phyloP scores from a whole-genome alignment of 306 rosid species.

The Sechiopsis laciniata region DNA sequence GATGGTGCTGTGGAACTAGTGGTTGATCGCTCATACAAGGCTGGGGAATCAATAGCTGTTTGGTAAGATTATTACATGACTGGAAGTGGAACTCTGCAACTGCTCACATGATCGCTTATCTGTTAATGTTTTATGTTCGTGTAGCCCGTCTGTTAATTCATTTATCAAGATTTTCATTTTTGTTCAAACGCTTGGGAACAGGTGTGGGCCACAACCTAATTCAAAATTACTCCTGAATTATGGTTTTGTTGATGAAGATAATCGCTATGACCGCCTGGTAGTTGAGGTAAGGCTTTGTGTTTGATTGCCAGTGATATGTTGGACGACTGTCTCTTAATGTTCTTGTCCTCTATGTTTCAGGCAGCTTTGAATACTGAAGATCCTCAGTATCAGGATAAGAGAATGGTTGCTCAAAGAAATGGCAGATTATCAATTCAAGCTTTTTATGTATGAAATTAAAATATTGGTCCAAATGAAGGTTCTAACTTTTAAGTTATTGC shows the following conservation, averaged over 20 bases:
- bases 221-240: constrained; percentile 79
- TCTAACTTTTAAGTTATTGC: background rate
- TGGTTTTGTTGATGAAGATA: constrained; percentile 88
- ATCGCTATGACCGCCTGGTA: constrained; percentile 60
- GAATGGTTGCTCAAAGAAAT: constrained; percentile 92
- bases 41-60: constrained; percentile 81
- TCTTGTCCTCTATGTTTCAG: constrained; percentile 34
- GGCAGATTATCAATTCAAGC: constrained; percentile 72
- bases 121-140: background rate
- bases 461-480: constrained; percentile 23
- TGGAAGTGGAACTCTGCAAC: constrained; percentile 20
- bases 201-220: constrained; percentile 99
- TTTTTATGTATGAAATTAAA: constrained; percentile 49
- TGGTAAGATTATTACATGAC: constrained; percentile 47
- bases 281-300: constrained; percentile 50
- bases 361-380: constrained; percentile 89
- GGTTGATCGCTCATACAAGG: constrained; percentile 79
- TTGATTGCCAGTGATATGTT: constrained; percentile 12
- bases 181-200: constrained; percentile 29
- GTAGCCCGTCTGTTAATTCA: background rate
- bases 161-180: constrained; percentile 9
- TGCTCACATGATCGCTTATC: constrained; percentile 1
- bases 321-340: constrained; percentile 20
- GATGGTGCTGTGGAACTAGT: constrained; percentile 72
- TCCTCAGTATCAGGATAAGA: constrained; percentile 94